Conservation (phyloP, 768 basidiomycete species). For the Scleroderma citrinum region DNA sequence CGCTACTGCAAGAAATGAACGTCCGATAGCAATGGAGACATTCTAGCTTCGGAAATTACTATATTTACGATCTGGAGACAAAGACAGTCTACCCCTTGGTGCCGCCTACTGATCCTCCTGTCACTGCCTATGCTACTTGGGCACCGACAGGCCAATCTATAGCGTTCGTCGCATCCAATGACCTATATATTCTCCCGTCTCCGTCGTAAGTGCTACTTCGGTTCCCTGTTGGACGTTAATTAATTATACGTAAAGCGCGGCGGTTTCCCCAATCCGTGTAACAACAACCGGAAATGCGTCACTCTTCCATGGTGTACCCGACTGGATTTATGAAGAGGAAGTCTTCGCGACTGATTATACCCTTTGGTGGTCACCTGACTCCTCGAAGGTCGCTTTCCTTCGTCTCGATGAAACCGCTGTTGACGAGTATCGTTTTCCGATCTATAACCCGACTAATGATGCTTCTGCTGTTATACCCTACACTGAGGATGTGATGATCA, state of each 20-base stretch:
- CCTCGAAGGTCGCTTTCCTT: conserved; percentile 67
- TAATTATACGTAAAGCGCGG: conserved; percentile 23
- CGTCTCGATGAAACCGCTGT: conserved; percentile 85
- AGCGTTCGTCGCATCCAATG: conserved; percentile 82
- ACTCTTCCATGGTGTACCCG: conserved; percentile 90
- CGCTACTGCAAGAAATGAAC: conserved; percentile 5
- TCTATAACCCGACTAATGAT: conserved; percentile 84
- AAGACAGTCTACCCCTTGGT: conserved; percentile 67
- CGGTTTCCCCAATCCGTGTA: conserved; percentile 57
- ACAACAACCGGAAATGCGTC: conserved; percentile 78
- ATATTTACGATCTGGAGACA: conserved; percentile 74
- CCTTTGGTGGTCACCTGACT: conserved; percentile 84
- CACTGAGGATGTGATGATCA: conserved; percentile 54
- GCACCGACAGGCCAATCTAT: conserved; percentile 77
- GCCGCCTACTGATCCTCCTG: conserved; percentile 62
- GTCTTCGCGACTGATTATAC: conserved; percentile 68
- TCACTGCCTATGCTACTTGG: conserved; percentile 80
- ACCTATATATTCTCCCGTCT: conserved; percentile 77
- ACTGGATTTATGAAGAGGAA: conserved; percentile 98
- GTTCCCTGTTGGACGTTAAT: neutral
- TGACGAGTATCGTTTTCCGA: conserved; percentile 78
- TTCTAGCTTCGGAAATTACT: conserved; percentile 88
- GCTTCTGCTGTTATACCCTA: conserved; percentile 72
- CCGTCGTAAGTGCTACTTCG: conserved; percentile 43
- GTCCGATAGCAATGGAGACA: conserved; percentile 82